A percentile compares a stretch with the other conserved stretches of the same genome.
phyloP scores from a whole-genome alignment of 495 filamentous ascomycete genomes.

The Bombardia bombarda region DNA sequence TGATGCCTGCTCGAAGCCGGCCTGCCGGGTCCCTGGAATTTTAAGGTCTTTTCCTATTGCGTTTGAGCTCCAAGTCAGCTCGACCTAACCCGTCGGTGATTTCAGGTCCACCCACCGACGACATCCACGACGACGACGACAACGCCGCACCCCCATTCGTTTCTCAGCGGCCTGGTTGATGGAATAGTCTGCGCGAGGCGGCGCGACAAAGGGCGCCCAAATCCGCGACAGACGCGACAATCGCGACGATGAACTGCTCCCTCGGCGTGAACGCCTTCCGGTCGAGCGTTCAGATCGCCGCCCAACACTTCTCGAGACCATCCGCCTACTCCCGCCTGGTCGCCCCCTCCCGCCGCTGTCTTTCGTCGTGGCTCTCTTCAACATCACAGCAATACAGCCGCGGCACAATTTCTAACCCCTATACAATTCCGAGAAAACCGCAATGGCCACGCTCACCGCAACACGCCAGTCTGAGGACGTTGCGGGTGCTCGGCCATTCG shows the following conservation, averaged over 20 bases:
- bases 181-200: slow-evolving; percentile 17
- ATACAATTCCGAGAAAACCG: neutral
- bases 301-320: slow-evolving; percentile 13
- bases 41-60: too few species aligned
- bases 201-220: slow-evolving; percentile 18
- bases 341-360: slow-evolving; percentile 9
- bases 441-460: slow-evolving; percentile 5
- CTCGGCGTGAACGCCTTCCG: slow-evolving; percentile 26
- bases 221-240: neutral
- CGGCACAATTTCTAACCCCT: neutral
- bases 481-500: slow-evolving; percentile 13
- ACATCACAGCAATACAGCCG: neutral
- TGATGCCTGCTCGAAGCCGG: neutral
- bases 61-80: too few species aligned
- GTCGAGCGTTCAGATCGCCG: slow-evolving; percentile 18
- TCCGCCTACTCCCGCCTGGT: neutral
- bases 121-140: neutral
- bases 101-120: neutral
- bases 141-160: neutral
- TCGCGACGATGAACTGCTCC: slow-evolving; percentile 20
- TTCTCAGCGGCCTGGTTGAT: slow-evolving; percentile 9
- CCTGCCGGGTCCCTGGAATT: slow-evolving; percentile 3
- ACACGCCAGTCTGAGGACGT: slow-evolving; percentile 18
- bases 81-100: too few species aligned
- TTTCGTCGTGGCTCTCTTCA: slow-evolving; percentile 6